phyloP scores from a whole-genome alignment of 176 grass and related monocot species.

The Carex myosuroides region DNA sequence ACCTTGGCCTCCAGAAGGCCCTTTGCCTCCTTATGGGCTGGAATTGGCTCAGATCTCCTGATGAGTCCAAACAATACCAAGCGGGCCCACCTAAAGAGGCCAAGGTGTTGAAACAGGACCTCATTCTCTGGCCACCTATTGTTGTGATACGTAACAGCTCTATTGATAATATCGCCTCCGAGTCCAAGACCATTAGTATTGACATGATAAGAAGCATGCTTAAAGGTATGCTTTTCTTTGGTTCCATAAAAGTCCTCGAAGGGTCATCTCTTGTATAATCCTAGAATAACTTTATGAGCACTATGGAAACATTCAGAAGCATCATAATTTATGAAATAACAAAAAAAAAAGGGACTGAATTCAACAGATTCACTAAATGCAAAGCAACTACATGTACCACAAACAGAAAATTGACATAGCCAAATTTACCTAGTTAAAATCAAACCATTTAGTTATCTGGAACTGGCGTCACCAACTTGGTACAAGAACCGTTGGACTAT shows the following conservation, averaged over 20 bases:
- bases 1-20: conserved; percentile 79
- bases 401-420: background rate
- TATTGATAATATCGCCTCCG: conserved; percentile 22
- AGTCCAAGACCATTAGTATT: conserved; percentile 37
- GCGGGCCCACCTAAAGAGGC: conserved; percentile 41
- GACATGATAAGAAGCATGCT: conserved; percentile 59
- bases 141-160: conserved; percentile 64
- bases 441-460: background rate
- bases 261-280: background rate
- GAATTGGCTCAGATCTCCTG: conserved; percentile 81
- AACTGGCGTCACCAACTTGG: background rate
- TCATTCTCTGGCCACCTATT: conserved; percentile 90
- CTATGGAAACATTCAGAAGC: background rate
- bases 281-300: background rate
- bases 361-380: no score
- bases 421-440: background rate
- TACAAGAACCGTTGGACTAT: background rate
- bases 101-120: conserved; percentile 53
- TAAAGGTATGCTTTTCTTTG: conserved; percentile 47
- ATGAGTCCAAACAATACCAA: conserved; percentile 55
- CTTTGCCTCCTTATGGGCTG: conserved; percentile 90
- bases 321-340: background rate
- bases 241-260: conserved; percentile 1
- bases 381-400: background rate
- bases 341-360: background rate